These are phyloP conservation scores for Rhododendron vialii DNA, from an alignment of 148 eudicot genomes.

Conservation along the genomic window DNA sequence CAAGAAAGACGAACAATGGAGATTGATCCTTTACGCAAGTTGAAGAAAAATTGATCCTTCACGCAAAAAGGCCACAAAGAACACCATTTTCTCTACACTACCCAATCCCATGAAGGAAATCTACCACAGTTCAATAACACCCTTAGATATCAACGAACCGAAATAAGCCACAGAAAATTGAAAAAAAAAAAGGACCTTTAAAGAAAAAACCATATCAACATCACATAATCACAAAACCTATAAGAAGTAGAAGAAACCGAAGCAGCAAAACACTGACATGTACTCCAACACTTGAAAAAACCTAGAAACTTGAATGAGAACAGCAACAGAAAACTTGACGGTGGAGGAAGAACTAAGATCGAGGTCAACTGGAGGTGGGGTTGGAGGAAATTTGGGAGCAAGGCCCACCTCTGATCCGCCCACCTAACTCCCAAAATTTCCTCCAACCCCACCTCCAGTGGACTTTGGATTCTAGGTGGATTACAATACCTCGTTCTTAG, in stretches of 20 bases:
- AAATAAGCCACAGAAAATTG: background rate
- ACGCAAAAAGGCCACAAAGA: background rate
- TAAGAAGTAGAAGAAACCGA: background rate
- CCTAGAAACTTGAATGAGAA: background rate
- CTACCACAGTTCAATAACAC: background rate
- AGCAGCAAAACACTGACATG: background rate
- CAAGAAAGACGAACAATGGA: background rate
- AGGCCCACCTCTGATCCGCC: background rate
- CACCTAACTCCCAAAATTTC: background rate
- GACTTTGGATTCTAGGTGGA: background rate
- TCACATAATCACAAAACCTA: background rate
- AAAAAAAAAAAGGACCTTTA: background rate
- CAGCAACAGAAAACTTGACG: background rate
- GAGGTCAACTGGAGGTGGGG: background rate
- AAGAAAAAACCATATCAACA: background rate
- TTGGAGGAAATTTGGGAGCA: background rate
- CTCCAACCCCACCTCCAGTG: background rate
- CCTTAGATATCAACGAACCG: background rate
- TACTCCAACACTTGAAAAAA: background rate
- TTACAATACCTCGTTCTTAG: background rate
- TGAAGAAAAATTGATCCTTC: background rate
- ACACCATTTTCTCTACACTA: background rate
- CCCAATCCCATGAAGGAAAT: background rate
- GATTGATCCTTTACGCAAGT: background rate
- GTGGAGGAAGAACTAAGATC: background rate